Conservation (phyloP, 2,329 filamentous ascomycete genomes). For the Amesomyces nigricolor region DNA sequence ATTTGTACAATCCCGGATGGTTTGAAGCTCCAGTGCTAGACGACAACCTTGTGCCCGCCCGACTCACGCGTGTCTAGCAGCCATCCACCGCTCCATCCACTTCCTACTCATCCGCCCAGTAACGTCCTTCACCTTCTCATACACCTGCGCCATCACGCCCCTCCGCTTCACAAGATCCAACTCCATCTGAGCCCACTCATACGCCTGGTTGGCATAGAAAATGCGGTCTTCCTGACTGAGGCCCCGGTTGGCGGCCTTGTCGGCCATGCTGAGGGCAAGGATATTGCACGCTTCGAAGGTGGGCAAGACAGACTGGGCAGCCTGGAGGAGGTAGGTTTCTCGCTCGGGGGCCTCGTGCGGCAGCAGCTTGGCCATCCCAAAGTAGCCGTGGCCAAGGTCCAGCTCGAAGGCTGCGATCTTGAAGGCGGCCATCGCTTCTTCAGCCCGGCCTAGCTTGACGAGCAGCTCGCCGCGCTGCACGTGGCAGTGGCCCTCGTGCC, state of each 20-base stretch:
- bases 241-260: slow-evolving; percentile 10
- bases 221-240: slow-evolving; percentile 9
- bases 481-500: slow-evolving; percentile 33
- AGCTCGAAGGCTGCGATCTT: slow-evolving; percentile 30
- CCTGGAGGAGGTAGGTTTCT: slow-evolving; percentile 28
- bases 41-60: too few species aligned
- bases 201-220: background rate
- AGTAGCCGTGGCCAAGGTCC: slow-evolving; percentile 27
- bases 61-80: too few species aligned
- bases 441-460: slow-evolving; percentile 11
- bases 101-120: too few species aligned
- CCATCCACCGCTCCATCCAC: too few species aligned
- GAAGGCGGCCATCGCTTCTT: slow-evolving; percentile 24
- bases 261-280: slow-evolving; percentile 24
- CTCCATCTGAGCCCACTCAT: slow-evolving; percentile 1
- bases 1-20: too few species aligned
- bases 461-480: slow-evolving; percentile 30
- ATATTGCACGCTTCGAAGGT: slow-evolving; percentile 26
- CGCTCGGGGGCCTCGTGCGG: slow-evolving; percentile 25
- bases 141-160: background rate
- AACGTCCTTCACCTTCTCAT: background rate
- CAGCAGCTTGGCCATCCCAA: slow-evolving; percentile 28
- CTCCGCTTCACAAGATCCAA: background rate
- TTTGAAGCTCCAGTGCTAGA: too few species aligned
- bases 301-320: slow-evolving; percentile 29